These are phyloP conservation scores for Skeletonema menzelii DNA, from an alignment of 108 stramenopile species.

Conservation along the genomic window DNA sequence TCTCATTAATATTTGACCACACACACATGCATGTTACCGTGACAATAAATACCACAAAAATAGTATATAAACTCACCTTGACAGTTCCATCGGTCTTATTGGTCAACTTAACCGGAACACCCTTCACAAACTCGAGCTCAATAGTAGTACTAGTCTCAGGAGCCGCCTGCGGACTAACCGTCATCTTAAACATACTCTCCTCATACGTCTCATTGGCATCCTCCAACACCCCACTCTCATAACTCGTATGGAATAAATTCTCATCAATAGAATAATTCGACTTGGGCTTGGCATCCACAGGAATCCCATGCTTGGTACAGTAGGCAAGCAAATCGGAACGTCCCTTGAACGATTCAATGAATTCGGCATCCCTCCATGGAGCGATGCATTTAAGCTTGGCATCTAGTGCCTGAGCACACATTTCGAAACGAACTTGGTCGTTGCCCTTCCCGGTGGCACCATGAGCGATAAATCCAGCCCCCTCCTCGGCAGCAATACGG, in stretches of 20 bases:
- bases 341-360: conserved; percentile 93
- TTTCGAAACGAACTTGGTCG: conserved; percentile 99
- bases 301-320: conserved; percentile 95
- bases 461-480: conserved; percentile 91
- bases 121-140: conserved; percentile 88
- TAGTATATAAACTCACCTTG: conserved; percentile 34
- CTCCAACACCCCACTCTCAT: conserved; percentile 96
- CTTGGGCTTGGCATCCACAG: conserved; percentile 95
- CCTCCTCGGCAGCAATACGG: conserved; percentile 93
- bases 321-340: conserved; percentile 95
- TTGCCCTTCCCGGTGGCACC: conserved; percentile 99
- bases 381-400: conserved; percentile 94
- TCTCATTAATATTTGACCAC: too few species aligned
- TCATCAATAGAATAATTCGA: conserved; percentile 98
- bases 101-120: conserved; percentile 96
- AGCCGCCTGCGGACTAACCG: conserved; percentile 87
- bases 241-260: conserved; percentile 98
- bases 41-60: too few species aligned
- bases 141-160: conserved; percentile 80
- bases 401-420: conserved; percentile 97
- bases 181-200: conserved; percentile 95
- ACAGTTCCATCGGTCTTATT: conserved; percentile 86
- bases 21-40: too few species aligned
- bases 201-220: conserved; percentile 84
- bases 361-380: conserved; percentile 97